These are phyloP conservation scores for Senecio squalidus DNA, from an alignment of 140 eudicot genomes.

Conservation along the genomic window DNA sequence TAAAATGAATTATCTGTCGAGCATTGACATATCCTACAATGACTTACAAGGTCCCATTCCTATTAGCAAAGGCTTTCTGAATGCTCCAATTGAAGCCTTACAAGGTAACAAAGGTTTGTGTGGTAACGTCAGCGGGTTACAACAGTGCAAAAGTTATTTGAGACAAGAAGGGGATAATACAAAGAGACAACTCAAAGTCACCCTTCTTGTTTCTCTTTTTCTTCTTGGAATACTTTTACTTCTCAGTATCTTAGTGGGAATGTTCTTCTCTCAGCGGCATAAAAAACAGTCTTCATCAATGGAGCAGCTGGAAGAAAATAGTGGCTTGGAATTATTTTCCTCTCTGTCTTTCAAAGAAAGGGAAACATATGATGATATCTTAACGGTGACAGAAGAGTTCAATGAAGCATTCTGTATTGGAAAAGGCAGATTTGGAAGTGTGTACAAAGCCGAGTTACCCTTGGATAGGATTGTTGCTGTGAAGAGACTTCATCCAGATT, in stretches of 20 bases:
- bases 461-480: slow-evolving; percentile 27
- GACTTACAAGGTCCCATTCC: slow-evolving; percentile 35
- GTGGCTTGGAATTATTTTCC: slow-evolving; percentile 6
- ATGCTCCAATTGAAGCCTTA: slow-evolving; percentile 23
- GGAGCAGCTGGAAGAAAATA: neutral
- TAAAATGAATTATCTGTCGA: slow-evolving; percentile 13
- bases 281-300: neutral
- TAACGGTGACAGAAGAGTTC: slow-evolving; percentile 24
- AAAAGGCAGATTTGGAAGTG: slow-evolving; percentile 33
- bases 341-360: slow-evolving; percentile 22
- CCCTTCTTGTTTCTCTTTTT: slow-evolving; percentile 1
- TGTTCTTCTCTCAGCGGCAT: neutral
- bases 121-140: slow-evolving; percentile 29
- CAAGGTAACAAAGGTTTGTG: slow-evolving; percentile 38
- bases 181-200: neutral
- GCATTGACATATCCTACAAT: slow-evolving; percentile 37
- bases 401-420: slow-evolving; percentile 33
- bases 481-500: slow-evolving; percentile 25
- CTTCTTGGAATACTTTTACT: neutral
- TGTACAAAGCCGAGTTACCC: slow-evolving; percentile 33
- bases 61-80: slow-evolving; percentile 8
- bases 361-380: slow-evolving; percentile 19
- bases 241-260: neutral
- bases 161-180: neutral
- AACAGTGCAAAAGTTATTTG: slow-evolving; percentile 10